phyloP scores from a whole-genome alignment of 2,329 filamentous ascomycete genomes.

The Pseudocercospora fijiensis region DNA sequence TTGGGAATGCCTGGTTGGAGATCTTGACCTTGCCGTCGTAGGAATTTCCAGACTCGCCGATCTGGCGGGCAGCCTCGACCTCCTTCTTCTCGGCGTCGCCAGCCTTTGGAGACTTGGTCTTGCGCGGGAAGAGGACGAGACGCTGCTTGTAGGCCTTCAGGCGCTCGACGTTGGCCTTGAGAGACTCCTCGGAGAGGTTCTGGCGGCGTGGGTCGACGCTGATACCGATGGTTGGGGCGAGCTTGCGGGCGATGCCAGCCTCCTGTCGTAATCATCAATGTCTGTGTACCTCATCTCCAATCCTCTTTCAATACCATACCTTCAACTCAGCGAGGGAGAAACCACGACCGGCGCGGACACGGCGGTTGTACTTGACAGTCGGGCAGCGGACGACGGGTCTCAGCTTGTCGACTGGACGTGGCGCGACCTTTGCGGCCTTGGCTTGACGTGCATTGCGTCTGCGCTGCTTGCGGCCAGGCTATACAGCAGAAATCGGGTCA shows the following conservation, averaged over 20 bases:
- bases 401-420: constrained; percentile 95
- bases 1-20: constrained; percentile 62
- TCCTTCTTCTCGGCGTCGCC: constrained; percentile 83
- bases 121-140: constrained; percentile 96
- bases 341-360: constrained; percentile 91
- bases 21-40: constrained; percentile 43
- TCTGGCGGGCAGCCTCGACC: constrained; percentile 66
- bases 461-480: constrained; percentile 95
- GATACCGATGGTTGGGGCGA: constrained; percentile 95
- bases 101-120: constrained; percentile 89
- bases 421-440: constrained; percentile 93
- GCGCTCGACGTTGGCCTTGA: constrained; percentile 91
- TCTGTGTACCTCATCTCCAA: constrained; percentile 25
- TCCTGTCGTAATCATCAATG: constrained; percentile 57
- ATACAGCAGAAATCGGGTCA: constrained; percentile 39
- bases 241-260: constrained; percentile 90
- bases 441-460: constrained; percentile 86
- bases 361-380: constrained; percentile 97
- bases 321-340: constrained; percentile 98
- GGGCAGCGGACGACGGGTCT: constrained; percentile 96
- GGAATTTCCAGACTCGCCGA: constrained; percentile 45
- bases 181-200: constrained; percentile 95
- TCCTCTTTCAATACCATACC: constrained; percentile 56
- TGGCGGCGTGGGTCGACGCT: constrained; percentile 92
- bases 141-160: constrained; percentile 97